A percentile compares a stretch with the other conserved stretches of the same genome.
Conservation (phyloP, 768 basidiomycete genomes). For the Lactifluus subvellereus region DNA sequence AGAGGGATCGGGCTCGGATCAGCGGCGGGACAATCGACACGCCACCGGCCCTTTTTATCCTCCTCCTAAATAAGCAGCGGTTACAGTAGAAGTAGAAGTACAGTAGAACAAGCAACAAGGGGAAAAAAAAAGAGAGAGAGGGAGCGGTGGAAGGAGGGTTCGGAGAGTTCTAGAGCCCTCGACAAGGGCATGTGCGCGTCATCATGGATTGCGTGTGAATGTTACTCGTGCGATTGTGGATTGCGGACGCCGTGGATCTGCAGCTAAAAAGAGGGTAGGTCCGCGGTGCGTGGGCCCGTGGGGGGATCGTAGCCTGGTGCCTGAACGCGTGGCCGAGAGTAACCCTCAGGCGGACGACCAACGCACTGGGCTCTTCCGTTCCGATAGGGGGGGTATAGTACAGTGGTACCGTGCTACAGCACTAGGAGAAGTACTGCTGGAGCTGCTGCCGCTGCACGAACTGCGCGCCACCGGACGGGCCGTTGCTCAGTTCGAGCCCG, state of each 20-base stretch:
- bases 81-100: neutral
- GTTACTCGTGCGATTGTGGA: no score
- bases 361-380: neutral
- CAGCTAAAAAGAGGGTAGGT: no score
- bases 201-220: neutral
- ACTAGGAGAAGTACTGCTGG: neutral
- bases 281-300: no score
- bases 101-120: no score
- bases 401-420: no score
- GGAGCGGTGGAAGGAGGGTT: no score
- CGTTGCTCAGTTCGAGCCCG: constrained; percentile 67
- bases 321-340: no score
- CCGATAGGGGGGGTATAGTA: no score
- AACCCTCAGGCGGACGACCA: no score
- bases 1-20: neutral
- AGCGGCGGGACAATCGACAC: neutral
- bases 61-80: neutral
- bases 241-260: neutral
- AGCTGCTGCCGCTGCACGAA: neutral
- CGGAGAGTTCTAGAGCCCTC: neutral
- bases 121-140: no score
- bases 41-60: neutral
- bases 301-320: no score
- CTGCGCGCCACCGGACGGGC: constrained; percentile 39
- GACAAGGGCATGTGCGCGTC: neutral